phyloP scores from a whole-genome alignment of 768 basidiomycete species.

The Mycena galopus region DNA sequence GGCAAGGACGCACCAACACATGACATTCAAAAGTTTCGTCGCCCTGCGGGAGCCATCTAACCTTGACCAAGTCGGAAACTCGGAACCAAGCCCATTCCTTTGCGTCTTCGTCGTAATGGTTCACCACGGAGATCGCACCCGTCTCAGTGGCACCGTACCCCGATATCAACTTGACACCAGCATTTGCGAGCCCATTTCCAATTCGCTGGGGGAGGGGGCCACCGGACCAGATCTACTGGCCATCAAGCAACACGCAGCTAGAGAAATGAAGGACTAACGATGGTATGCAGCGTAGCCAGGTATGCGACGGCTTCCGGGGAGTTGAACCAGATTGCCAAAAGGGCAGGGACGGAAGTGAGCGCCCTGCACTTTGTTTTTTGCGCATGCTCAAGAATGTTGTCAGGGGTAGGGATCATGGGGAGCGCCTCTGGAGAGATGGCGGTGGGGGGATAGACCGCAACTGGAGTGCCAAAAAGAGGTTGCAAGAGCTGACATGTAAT shows the following conservation, averaged over 20 bases:
- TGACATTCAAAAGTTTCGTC: constrained; percentile 56
- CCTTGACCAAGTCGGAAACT: constrained; percentile 37
- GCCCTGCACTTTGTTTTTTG: constrained; percentile 36
- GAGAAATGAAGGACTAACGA: constrained; percentile 40
- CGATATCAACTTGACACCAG: constrained; percentile 45
- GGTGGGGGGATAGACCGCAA: constrained; percentile 46
- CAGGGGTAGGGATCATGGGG: constrained; percentile 51
- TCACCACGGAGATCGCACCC: constrained; percentile 34
- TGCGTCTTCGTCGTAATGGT: constrained; percentile 36
- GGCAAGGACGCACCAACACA: constrained; percentile 45
- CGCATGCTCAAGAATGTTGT: constrained; percentile 49
- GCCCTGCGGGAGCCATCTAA: constrained; percentile 51
- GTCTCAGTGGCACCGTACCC: constrained; percentile 50
- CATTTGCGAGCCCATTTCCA: constrained; percentile 44
- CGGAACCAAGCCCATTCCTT: constrained; percentile 50
- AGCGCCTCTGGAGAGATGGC: constrained; percentile 30
- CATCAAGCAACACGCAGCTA: background rate
- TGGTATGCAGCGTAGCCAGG: constrained; percentile 41
- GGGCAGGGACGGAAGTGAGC: constrained; percentile 46
- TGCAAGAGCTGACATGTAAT: constrained; percentile 42
- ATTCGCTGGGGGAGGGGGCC: constrained; percentile 48
- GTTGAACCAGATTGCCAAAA: constrained; percentile 46
- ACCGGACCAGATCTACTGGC: constrained; percentile 43
- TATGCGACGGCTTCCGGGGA: constrained; percentile 41
- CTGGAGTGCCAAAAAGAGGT: constrained; percentile 39